Percentiles rank a stretch among this genome's conserved stretches.
Conservation (phyloP, 176 grass and related monocot genomes). For the Rhynchospora breviuscula region DNA sequence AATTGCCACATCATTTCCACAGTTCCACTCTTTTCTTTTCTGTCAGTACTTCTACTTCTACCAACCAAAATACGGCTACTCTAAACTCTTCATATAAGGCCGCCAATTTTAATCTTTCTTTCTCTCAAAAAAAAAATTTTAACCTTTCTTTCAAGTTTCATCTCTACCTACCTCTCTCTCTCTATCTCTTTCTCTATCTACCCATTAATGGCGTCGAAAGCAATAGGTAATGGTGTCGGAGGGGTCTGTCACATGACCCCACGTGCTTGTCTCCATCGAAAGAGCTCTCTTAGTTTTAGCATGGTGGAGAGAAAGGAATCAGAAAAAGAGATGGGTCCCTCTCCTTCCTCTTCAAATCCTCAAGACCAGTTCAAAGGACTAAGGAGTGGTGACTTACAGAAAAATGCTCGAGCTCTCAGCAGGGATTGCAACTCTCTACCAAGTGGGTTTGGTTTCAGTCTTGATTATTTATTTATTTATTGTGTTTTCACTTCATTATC, state of each 20-base stretch:
- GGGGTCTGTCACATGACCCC: not conserved
- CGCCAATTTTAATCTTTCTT: constrained; percentile 9
- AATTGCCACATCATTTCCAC: not conserved
- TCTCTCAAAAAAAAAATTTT: not conserved
- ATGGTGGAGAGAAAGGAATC: constrained; percentile 1
- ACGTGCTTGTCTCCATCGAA: not conserved
- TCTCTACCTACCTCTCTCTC: constrained; percentile 12
- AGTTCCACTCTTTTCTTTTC: not conserved
- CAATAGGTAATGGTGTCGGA: constrained; percentile 6
- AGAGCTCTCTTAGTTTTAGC: constrained; percentile 15
- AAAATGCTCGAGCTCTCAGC: constrained; percentile 11
- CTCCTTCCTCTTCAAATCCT: constrained; percentile 13
- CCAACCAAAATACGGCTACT: constrained; percentile 6
- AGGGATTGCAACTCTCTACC: constrained; percentile 28
- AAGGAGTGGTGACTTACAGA: constrained; percentile 5
- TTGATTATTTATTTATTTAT: not conserved
- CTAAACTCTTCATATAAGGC: not conserved
- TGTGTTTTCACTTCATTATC: not conserved
- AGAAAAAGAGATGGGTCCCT: not conserved
- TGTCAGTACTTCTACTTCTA: not conserved
- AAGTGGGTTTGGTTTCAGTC: constrained; percentile 24
- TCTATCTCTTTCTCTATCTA: not conserved
- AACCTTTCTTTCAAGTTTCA: not conserved
- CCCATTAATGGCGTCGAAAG: constrained; percentile 14
- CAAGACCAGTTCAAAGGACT: constrained; percentile 18